Conservation (phyloP, 2,329 filamentous ascomycete species). For the Ceratocystis lukuohia region DNA sequence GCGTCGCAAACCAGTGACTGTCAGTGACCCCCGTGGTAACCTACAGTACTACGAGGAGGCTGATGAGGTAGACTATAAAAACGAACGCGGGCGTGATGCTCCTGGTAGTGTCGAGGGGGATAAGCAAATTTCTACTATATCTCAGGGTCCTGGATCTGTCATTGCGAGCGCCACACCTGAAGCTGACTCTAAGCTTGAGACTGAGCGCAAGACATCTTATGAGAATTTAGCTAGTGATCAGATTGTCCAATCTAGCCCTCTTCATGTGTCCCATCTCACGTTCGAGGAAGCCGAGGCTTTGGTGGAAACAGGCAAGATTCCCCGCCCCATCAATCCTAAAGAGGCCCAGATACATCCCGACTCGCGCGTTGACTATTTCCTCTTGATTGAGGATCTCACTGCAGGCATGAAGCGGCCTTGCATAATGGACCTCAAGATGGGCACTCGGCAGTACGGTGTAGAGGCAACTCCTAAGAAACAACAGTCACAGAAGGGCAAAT, state of each 20-base stretch:
- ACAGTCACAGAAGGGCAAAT: conserved; percentile 84
- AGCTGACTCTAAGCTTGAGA: conserved; percentile 8
- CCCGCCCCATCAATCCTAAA: conserved; percentile 59
- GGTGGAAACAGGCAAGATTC: conserved; percentile 29
- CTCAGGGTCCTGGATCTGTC: not conserved
- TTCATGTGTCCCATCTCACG: conserved; percentile 19
- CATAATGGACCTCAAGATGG: conserved; percentile 97
- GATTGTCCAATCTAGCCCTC: conserved; percentile 9
- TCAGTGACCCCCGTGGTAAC: conserved; percentile 56
- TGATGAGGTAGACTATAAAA: conserved; percentile 67
- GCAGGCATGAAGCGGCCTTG: conserved; percentile 93
- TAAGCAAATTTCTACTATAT: conserved; percentile 19
- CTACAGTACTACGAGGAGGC: conserved; percentile 87
- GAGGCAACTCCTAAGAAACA: conserved; percentile 88
- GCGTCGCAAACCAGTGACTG: conserved; percentile 57
- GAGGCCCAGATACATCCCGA: conserved; percentile 53
- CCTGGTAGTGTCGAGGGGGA: conserved; percentile 15
- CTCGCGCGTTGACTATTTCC: conserved; percentile 74
- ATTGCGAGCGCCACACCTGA: not conserved
- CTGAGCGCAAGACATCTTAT: not conserved
- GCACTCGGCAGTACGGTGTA: conserved; percentile 88
- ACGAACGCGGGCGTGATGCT: conserved; percentile 42
- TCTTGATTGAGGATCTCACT: conserved; percentile 86
- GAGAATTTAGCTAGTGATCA: not conserved
- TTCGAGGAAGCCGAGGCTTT: conserved; percentile 18